Evolutionary conservation across 176 grass and related monocot species (phyloP).

Genomic region (Paspalum vaginatum): DNA sequence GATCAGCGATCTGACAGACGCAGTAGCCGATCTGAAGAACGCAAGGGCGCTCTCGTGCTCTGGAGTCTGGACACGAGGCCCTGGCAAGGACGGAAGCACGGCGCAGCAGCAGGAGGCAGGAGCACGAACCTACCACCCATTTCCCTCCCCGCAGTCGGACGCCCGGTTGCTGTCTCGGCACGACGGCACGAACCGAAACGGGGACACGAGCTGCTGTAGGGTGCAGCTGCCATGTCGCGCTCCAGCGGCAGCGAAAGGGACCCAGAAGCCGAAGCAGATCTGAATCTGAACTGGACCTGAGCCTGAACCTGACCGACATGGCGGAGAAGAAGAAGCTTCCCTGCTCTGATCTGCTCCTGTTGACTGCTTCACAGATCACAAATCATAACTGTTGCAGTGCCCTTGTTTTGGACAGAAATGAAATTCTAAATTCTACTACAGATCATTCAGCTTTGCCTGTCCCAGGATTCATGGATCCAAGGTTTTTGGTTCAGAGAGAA

Average conservation of each 20-base stretch:
- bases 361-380: not conserved
- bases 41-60: too few species aligned
- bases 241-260: conserved; percentile 50
- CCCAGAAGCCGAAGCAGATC: conserved; percentile 50
- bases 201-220: conserved; percentile 1
- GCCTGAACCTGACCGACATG: not conserved
- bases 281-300: conserved; percentile 46
- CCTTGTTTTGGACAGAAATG: not conserved
- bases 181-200: not conserved
- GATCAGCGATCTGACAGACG: too few species aligned
- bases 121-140: not conserved
- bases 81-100: too few species aligned
- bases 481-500: not conserved
- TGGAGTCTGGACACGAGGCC: too few species aligned
- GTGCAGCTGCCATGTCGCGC: conserved; percentile 34
- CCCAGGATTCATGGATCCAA: not conserved
- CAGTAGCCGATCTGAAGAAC: too few species aligned
- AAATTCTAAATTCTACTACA: not conserved
- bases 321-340: not conserved
- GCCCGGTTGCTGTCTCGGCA: conserved; percentile 3
- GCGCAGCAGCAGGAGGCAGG: too few species aligned
- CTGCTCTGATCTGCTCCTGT: not conserved
- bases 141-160: not conserved
- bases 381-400: not conserved
- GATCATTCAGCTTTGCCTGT: conserved; percentile 25